Evolutionary conservation across 352 stramenopile species (phyloP).

Genomic region (Phytophthora europaea): DNA sequence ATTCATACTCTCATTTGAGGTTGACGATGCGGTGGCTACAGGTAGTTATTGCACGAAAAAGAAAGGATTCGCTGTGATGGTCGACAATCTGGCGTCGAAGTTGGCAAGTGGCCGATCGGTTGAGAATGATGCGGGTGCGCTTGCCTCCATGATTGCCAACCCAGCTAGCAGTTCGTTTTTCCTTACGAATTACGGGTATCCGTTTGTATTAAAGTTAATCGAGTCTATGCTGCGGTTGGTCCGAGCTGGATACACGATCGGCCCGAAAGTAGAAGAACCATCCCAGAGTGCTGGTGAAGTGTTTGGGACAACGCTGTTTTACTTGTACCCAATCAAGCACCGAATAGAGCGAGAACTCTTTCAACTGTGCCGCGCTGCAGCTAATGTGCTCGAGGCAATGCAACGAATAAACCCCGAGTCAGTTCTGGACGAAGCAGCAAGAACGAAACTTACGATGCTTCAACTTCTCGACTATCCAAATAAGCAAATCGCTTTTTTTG

Average conservation of each 20-base stretch:
- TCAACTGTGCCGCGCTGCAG: constrained; percentile 23
- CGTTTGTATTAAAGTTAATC: constrained; percentile 29
- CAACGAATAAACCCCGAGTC: constrained; percentile 15
- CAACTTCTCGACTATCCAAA: constrained; percentile 30
- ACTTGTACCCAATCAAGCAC: constrained; percentile 6
- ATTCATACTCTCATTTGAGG: constrained; percentile 30
- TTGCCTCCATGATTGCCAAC: constrained; percentile 27
- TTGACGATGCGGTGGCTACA: constrained; percentile 23
- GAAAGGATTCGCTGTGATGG: constrained; percentile 26
- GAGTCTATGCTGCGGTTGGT: constrained; percentile 20
- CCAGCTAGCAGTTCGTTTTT: constrained; percentile 12
- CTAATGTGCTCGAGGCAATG: constrained; percentile 19
- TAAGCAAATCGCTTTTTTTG: constrained; percentile 22
- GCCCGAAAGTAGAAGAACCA: neutral
- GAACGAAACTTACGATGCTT: constrained; percentile 29
- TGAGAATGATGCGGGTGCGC: constrained; percentile 22
- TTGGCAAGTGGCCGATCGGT: constrained; percentile 14
- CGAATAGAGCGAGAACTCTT: constrained; percentile 22
- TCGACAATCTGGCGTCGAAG: constrained; percentile 24
- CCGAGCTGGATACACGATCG: neutral
- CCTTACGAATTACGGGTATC: constrained; percentile 26
- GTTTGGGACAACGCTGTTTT: constrained; percentile 30
- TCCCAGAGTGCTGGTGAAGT: neutral
- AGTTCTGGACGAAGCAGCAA: constrained; percentile 27
- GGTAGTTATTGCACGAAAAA: constrained; percentile 17